Percentiles rank a stretch among this genome's conserved stretches.
These are phyloP conservation scores for Beauveria caledonica DNA, from an alignment of 2,329 filamentous ascomycete species.

Conservation along the genomic window DNA sequence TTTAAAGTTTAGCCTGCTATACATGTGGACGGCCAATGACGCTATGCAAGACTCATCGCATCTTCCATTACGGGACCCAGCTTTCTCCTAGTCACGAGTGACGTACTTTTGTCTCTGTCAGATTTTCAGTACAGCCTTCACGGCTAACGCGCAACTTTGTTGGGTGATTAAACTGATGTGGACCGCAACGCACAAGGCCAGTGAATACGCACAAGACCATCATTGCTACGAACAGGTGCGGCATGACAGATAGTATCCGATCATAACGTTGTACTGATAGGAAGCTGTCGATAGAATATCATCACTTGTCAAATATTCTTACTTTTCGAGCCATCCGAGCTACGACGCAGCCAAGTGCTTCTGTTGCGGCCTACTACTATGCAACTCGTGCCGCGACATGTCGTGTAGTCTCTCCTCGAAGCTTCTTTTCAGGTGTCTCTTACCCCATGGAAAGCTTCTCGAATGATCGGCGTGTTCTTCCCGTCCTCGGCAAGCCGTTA, in stretches of 20 bases:
- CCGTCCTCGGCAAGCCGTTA: background rate
- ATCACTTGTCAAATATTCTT: background rate
- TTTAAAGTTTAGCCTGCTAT: background rate
- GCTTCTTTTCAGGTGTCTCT: background rate
- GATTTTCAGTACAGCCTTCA: background rate
- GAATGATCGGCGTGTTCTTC: background rate
- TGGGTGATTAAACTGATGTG: background rate
- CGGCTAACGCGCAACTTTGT: background rate
- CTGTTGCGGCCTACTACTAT: background rate
- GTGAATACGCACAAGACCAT: background rate
- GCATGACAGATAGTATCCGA: background rate
- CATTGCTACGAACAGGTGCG: background rate
- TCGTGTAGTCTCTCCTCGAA: background rate
- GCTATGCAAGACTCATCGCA: background rate
- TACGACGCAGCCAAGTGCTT: background rate
- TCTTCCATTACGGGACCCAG: background rate
- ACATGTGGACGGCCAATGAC: background rate
- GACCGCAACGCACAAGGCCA: background rate
- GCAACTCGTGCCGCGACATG: background rate
- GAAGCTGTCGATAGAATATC: background rate
- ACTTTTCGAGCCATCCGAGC: background rate
- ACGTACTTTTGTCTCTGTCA: background rate
- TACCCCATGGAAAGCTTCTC: background rate
- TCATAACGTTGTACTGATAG: background rate
- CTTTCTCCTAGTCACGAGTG: background rate